Evolutionary conservation across 2,329 filamentous ascomycete species (phyloP).

Genomic region (Trichophaea hybrida): DNA sequence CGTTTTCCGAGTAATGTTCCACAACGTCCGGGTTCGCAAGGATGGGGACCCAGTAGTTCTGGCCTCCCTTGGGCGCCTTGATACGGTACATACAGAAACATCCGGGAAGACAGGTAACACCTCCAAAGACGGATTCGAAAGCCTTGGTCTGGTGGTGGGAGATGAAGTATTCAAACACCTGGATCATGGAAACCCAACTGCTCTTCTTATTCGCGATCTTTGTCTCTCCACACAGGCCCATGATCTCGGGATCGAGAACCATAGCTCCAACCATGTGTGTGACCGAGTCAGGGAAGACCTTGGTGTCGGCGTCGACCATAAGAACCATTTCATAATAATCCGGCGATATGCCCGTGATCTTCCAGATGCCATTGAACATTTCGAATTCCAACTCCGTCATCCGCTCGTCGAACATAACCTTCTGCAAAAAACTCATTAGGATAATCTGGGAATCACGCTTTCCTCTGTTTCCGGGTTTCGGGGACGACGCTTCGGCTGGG

Average conservation of each 20-base stretch:
- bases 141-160: conserved; percentile 94
- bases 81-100: conserved; percentile 99
- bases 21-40: conserved; percentile 96
- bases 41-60: conserved; percentile 99
- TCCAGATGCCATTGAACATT: conserved; percentile 99
- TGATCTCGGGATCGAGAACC: conserved; percentile 98
- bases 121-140: conserved; percentile 96
- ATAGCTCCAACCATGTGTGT: conserved; percentile 99
- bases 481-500: conserved; percentile 61
- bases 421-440: conserved; percentile 97
- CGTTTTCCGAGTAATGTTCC: conserved; percentile 98
- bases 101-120: conserved; percentile 93
- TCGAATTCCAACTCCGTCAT: conserved; percentile 99
- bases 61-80: conserved; percentile 93
- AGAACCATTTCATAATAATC: conserved; percentile 97
- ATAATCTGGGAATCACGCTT: conserved; percentile 99
- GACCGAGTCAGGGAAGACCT: conserved; percentile 94
- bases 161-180: conserved; percentile 99
- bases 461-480: conserved; percentile 91
- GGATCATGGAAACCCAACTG: conserved; percentile 92
- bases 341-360: conserved; percentile 92
- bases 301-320: conserved; percentile 98
- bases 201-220: conserved; percentile 98
- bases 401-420: conserved; percentile 99
- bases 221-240: conserved; percentile 96